Evolutionary conservation across 108 stramenopile species (phyloP).

Genomic region (Fistulifera solaris): DNA sequence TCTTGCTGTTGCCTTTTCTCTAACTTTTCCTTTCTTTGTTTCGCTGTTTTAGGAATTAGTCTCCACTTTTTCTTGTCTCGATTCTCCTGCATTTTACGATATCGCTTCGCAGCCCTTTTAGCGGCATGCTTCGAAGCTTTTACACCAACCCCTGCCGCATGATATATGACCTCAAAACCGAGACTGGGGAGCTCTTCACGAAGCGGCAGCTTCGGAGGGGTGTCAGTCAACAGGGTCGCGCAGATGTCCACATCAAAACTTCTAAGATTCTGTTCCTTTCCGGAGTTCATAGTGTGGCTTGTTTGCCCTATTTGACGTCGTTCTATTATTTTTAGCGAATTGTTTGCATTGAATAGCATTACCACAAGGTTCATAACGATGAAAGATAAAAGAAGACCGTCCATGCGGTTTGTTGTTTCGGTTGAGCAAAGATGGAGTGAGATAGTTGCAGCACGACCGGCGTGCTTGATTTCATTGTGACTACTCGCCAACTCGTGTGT

Average conservation of each 20-base stretch:
- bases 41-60: constrained; percentile 4
- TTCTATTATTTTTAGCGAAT: no score
- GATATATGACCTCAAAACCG: constrained; percentile 50
- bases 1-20: constrained; percentile 8
- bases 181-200: constrained; percentile 50
- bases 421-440: no score
- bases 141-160: constrained; percentile 30
- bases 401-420: no score
- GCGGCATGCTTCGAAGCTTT: constrained; percentile 18
- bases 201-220: constrained; percentile 42
- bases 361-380: no score
- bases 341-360: no score
- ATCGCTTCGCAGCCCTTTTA: constrained; percentile 9
- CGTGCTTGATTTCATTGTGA: no score
- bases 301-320: no score
- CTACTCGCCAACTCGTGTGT: no score
- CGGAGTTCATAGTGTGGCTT: no score
- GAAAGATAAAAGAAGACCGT: no score
- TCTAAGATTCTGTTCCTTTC: no score
- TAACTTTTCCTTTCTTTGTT: constrained; percentile 3
- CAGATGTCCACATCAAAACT: constrained; percentile 35
- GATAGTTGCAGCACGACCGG: no score
- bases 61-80: constrained; percentile 9
- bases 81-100: constrained; percentile 6
- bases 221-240: constrained; percentile 37